Evolutionary conservation across 768 basidiomycete genomes (phyloP).

Genomic region (Termitomyces sp.): DNA sequence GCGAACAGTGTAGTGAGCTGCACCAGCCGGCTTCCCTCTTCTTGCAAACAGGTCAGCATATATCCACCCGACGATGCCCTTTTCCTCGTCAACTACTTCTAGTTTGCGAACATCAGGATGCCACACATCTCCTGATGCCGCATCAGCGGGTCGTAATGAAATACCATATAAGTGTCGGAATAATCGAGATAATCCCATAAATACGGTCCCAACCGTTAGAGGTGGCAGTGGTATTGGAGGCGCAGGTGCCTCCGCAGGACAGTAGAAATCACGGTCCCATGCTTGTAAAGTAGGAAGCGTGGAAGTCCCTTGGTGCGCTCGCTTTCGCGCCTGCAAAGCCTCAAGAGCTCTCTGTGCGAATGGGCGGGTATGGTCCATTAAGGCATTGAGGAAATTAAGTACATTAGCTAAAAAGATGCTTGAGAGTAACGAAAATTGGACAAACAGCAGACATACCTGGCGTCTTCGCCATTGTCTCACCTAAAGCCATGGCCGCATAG

Average conservation of each 20-base stretch:
- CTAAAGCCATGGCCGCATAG: constrained; percentile 81
- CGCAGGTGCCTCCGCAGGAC: constrained; percentile 71
- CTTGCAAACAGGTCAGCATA: constrained; percentile 90
- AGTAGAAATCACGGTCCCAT: constrained; percentile 98
- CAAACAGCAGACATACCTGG: constrained; percentile 51
- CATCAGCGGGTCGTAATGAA: constrained; percentile 64
- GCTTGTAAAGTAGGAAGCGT: constrained; percentile 69
- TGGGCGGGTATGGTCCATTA: constrained; percentile 76
- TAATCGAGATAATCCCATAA: constrained; percentile 78
- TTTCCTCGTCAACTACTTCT: constrained; percentile 86
- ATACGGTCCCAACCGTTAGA: constrained; percentile 84
- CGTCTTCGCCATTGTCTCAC: constrained; percentile 96
- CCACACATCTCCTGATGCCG: constrained; percentile 82
- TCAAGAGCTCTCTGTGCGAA: constrained; percentile 71
- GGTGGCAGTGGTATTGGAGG: constrained; percentile 70
- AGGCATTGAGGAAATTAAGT: constrained; percentile 73
- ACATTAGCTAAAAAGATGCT: constrained; percentile 65
- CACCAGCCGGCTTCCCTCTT: constrained; percentile 80
- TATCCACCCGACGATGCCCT: constrained; percentile 88
- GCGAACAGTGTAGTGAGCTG: constrained; percentile 96
- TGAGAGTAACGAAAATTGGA: background rate
- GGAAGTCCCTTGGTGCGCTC: constrained; percentile 57
- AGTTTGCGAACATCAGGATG: constrained; percentile 84
- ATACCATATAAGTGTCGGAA: constrained; percentile 89
- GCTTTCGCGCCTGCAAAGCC: constrained; percentile 65